phyloP scores from a whole-genome alignment of 805 yeast genomes.

The Myxozyma sirexii region DNA sequence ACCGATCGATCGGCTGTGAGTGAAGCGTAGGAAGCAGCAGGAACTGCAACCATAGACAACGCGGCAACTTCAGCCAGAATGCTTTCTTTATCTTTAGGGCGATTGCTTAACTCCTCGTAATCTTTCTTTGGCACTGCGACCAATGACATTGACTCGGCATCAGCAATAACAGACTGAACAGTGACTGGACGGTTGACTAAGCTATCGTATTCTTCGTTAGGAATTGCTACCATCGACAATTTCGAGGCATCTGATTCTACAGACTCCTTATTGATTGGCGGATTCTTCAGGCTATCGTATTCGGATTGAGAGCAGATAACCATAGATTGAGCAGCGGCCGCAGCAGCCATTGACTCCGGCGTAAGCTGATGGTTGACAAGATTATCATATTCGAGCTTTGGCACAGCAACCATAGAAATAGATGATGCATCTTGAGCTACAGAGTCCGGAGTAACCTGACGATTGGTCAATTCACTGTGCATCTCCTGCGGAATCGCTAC shows the following conservation, averaged over 20 bases:
- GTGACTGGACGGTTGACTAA: not conserved
- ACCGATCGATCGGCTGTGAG: not conserved
- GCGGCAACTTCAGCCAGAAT: slow-evolving; percentile 28
- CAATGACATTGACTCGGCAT: slow-evolving; percentile 13
- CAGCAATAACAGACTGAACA: not conserved
- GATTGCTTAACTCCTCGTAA: not conserved
- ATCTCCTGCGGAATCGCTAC: slow-evolving; percentile 30
- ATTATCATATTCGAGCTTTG: slow-evolving; percentile 33
- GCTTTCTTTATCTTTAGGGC: slow-evolving; percentile 4
- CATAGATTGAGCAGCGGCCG: slow-evolving; percentile 10
- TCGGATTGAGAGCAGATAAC: slow-evolving; percentile 36
- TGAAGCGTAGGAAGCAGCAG: not conserved
- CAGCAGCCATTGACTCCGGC: slow-evolving; percentile 6
- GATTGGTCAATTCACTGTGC: slow-evolving; percentile 14
- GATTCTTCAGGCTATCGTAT: slow-evolving; percentile 17
- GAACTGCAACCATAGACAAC: slow-evolving; percentile 8
- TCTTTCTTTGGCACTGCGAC: slow-evolving; percentile 23
- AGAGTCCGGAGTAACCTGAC: slow-evolving; percentile 7
- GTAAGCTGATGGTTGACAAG: not conserved
- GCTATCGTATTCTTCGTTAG: slow-evolving; percentile 34
- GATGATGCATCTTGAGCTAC: slow-evolving; percentile 10
- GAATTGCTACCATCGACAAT: slow-evolving; percentile 32
- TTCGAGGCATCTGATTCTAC: slow-evolving; percentile 4
- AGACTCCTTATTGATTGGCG: not conserved
- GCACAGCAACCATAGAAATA: slow-evolving; percentile 16